Conservation (phyloP, 1,139 yeast genomes). For the Kluyveromyces marxianus region DNA sequence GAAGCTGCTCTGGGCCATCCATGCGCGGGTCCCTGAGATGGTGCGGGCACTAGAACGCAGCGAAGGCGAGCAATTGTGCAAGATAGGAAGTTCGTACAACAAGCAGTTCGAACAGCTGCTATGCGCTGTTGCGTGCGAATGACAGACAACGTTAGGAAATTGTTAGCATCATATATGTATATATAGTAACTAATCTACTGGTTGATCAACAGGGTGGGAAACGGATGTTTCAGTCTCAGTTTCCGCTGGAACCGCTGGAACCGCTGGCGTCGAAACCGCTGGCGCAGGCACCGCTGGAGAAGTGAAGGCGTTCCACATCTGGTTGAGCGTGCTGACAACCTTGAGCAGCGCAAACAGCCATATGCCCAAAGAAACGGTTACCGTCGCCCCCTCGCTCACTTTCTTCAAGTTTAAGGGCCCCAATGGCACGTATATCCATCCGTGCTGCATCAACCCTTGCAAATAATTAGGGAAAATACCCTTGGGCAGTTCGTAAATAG, state of each 20-base stretch:
- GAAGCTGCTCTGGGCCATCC: constrained; percentile 30
- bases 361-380: constrained; percentile 26
- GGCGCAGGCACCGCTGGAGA: constrained; percentile 1
- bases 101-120: constrained; percentile 11
- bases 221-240: neutral
- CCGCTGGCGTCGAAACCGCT: neutral
- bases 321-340: constrained; percentile 22
- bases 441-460: constrained; percentile 26
- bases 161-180: too few relatives aligned
- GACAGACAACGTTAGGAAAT: neutral
- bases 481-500: constrained; percentile 24
- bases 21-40: constrained; percentile 10
- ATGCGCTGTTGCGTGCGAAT: constrained; percentile 7
- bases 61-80: constrained; percentile 1
- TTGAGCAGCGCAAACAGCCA: constrained; percentile 30
- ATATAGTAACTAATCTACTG: neutral
- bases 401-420: constrained; percentile 19
- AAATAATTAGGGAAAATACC: constrained; percentile 25
- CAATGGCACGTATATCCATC: constrained; percentile 25
- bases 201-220: neutral
- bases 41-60: constrained; percentile 9
- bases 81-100: constrained; percentile 13
- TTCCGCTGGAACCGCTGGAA: too few relatives aligned
- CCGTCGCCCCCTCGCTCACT: constrained; percentile 12
- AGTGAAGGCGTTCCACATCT: constrained; percentile 9